A percentile compares a stretch with the other conserved stretches of the same genome.
These are phyloP conservation scores for Magnolia changhungtana DNA, from an alignment of 164 flowering plant species.

Conservation along the genomic window DNA sequence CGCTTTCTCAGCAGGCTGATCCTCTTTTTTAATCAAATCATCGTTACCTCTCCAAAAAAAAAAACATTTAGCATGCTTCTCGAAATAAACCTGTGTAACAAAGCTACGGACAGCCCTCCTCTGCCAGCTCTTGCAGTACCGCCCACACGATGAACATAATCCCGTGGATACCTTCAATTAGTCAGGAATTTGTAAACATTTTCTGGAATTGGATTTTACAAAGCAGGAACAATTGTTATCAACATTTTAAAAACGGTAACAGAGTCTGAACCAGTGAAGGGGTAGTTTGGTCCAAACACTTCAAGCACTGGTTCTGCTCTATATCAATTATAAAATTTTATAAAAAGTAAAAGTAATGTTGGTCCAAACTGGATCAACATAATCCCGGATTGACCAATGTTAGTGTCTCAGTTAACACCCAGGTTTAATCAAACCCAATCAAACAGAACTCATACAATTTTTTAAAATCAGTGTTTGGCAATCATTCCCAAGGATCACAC, in stretches of 20 bases:
- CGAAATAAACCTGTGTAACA: constrained; percentile 56
- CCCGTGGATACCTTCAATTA: constrained; percentile 61
- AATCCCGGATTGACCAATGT: no score
- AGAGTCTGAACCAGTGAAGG: not conserved
- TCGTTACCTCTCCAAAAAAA: no score
- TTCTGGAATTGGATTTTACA: not conserved
- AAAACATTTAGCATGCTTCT: not conserved
- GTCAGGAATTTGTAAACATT: not conserved
- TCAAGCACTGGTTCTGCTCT: not conserved
- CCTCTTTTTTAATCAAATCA: no score
- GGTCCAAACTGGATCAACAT: no score
- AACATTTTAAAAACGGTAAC: not conserved
- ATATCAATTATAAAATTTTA: not conserved
- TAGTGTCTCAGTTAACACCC: no score
- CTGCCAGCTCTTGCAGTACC: constrained; percentile 99
- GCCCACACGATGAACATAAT: constrained; percentile 95
- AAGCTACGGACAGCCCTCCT: constrained; percentile 84
- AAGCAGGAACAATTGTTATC: not conserved
- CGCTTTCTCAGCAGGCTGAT: no score
- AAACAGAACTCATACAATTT: not conserved
- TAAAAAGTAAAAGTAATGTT: no score
- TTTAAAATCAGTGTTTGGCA: not conserved
- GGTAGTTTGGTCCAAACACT: not conserved
- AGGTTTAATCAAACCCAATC: no score
- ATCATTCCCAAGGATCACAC: not conserved